Base-by-base conservation (phyloP, 495 filamentous ascomycete species). In the Massariosphaeria phaeospora region DNA sequence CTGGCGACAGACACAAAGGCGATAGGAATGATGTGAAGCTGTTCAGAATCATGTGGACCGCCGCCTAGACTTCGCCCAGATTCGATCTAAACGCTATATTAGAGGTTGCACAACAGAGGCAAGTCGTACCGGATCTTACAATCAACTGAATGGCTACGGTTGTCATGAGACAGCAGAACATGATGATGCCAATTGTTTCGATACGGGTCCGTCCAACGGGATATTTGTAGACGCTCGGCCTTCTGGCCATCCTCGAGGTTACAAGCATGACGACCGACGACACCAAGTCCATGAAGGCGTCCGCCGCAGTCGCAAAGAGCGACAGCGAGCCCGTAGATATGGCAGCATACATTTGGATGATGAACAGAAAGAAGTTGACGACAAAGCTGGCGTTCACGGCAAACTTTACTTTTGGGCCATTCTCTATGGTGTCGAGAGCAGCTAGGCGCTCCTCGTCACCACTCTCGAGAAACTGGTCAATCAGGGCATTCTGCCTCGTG, bases 271-370 rank as follows among this genome's bases (percentile, higher is more conserved):
- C 75, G 54, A 75, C 71, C 23, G 76, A 79, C 23, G 76, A 78
- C 6, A 80, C 76, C n/a, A 79, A 72, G 45, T 81, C 76, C 76
- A 80, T 79, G 61, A 80, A 79, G 21, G 77, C 76, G 65, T 80
- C 78, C 47, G 77, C 76, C 39, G 77, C 75, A 44, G 78, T 80
- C 31, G 76, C 77, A 53, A 81, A 81, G 3, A 79, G 70, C 58
- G 76, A 71, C 20, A 79, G 69, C 10, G 78, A 79, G 23, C 78
- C 76, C 12, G 78, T 81, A 27, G 76, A 73, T 40, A 79, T 67
- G 34, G 78, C 77, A 33, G 78, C 78, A 63, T 79, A 81, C 38
- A 80, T 66, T 66, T 80, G 77, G 34, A 81, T 81, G 60, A 79
- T 61, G 64, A 80, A 79, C 20, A 80, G 68, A 42, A 64, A 77